Conservation (phyloP, 2,329 filamentous ascomycete species). For the Daldinia sp. region DNA sequence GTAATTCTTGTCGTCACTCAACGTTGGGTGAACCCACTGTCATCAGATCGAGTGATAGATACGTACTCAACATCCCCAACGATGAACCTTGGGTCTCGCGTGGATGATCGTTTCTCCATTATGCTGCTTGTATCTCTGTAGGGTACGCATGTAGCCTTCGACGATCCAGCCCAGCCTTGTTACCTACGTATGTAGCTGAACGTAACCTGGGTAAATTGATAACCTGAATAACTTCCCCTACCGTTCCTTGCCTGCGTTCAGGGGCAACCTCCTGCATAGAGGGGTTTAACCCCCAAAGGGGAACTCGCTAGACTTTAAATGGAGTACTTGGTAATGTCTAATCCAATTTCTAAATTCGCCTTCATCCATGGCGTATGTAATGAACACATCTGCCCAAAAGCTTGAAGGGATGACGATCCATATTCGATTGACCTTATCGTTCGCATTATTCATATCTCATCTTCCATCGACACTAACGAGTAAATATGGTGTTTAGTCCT, state of each 20-base stretch:
- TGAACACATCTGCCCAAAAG: neutral
- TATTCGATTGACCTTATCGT: constrained; percentile 1
- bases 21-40: constrained; percentile 22
- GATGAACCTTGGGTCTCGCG: neutral
- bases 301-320: constrained; percentile 12
- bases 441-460: neutral
- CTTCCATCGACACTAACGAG: neutral
- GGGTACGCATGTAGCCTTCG: constrained; percentile 16
- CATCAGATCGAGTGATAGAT: constrained; percentile 23
- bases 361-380: neutral
- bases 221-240: constrained; percentile 9
- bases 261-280: constrained; percentile 23
- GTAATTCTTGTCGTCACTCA: neutral
- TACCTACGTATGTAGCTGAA: constrained; percentile 1
- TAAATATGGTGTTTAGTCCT: neutral
- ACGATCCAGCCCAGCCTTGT: constrained; percentile 24
- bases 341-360: constrained; percentile 6
- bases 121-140: no score
- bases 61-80: constrained; percentile 11
- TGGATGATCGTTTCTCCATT: constrained; percentile 21
- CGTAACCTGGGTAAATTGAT: constrained; percentile 18
- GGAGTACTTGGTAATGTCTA: constrained; percentile 1
- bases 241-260: constrained; percentile 18
- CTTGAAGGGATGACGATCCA: constrained; percentile 2
- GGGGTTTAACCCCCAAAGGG: constrained; percentile 18